Conservation (phyloP, 495 filamentous ascomycete genomes). For the Podospora anserina region DNA sequence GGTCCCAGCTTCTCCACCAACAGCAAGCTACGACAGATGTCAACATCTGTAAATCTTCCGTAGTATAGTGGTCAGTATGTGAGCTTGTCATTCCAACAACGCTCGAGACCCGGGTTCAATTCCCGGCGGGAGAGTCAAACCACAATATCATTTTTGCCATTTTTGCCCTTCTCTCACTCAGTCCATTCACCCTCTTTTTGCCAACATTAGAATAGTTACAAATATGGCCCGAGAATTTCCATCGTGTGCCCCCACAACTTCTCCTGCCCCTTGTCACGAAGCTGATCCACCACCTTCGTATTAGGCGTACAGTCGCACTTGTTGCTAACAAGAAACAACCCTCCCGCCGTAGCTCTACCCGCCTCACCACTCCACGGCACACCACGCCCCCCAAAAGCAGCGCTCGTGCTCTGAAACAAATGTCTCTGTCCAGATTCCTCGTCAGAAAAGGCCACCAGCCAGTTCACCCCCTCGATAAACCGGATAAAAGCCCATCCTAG, state of each 20-base stretch:
- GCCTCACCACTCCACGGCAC: slow-evolving; percentile 26
- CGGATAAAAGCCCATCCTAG: slow-evolving; percentile 18
- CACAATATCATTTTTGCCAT: not conserved
- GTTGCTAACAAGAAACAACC: too few species aligned
- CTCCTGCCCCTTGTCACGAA: too few species aligned
- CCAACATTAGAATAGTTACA: too few species aligned
- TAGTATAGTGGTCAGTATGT: slow-evolving; percentile 8
- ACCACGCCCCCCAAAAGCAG: slow-evolving; percentile 33
- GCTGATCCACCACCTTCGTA: too few species aligned
- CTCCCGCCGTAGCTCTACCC: not conserved
- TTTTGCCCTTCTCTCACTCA: not conserved
- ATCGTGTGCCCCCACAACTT: too few species aligned
- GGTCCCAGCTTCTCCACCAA: not conserved
- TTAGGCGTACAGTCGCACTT: too few species aligned
- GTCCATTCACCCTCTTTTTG: too few species aligned
- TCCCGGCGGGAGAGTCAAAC: slow-evolving; percentile 5
- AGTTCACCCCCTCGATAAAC: slow-evolving; percentile 23
- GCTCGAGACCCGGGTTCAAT: slow-evolving; percentile 7
- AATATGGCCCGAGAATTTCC: too few species aligned
- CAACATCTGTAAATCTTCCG: slow-evolving; percentile 4
- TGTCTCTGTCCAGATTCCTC: slow-evolving; percentile 35
- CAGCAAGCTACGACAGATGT: slow-evolving; percentile 2
- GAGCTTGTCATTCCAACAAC: slow-evolving; percentile 7
- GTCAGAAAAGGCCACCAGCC: slow-evolving; percentile 18
- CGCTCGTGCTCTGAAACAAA: slow-evolving; percentile 35